Percentiles rank a stretch among this genome's conserved stretches.
phyloP scores from a whole-genome alignment of 2,329 filamentous ascomycete genomes.

The Penicillium fuscoglaucum region DNA sequence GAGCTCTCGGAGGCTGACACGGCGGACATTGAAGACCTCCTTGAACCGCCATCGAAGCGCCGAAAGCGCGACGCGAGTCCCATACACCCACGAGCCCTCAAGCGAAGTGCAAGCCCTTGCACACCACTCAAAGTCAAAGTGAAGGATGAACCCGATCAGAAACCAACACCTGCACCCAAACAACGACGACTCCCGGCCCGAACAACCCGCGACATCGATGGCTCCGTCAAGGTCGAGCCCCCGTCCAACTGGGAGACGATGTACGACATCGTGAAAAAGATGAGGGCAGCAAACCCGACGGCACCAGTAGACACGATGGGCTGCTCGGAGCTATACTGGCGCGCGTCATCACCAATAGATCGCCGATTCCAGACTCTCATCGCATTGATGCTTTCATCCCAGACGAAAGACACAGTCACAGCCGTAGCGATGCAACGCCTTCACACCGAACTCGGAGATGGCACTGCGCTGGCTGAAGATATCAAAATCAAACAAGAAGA shows the following conservation, averaged over 20 bases:
- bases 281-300: conserved; percentile 66
- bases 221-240: conserved; percentile 49
- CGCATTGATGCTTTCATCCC: conserved; percentile 84
- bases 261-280: conserved; percentile 73
- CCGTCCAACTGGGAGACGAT: conserved; percentile 82
- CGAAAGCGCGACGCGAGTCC: conserved; percentile 48
- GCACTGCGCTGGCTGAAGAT: conserved; percentile 4
- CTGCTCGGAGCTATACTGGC: conserved; percentile 61
- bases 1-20: conserved; percentile 39
- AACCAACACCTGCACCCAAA: conserved; percentile 30
- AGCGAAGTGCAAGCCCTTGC: conserved; percentile 9
- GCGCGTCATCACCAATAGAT: conserved; percentile 49
- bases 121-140: conserved; percentile 26
- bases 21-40: conserved; percentile 61
- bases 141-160: conserved; percentile 29
- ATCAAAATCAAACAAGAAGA: conserved; percentile 30
- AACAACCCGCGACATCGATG: conserved; percentile 41
- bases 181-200: conserved; percentile 44
- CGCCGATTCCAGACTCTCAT: conserved; percentile 83
- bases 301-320: conserved; percentile 98
- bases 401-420: conserved; percentile 91
- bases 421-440: conserved; percentile 78
- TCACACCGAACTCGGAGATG: conserved; percentile 65
- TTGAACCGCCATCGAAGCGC: conserved; percentile 46
- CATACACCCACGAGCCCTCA: conserved; percentile 25